These are phyloP conservation scores for Endotrypanum monterogeii DNA, from an alignment of 208 protist species.

Conservation along the genomic window DNA sequence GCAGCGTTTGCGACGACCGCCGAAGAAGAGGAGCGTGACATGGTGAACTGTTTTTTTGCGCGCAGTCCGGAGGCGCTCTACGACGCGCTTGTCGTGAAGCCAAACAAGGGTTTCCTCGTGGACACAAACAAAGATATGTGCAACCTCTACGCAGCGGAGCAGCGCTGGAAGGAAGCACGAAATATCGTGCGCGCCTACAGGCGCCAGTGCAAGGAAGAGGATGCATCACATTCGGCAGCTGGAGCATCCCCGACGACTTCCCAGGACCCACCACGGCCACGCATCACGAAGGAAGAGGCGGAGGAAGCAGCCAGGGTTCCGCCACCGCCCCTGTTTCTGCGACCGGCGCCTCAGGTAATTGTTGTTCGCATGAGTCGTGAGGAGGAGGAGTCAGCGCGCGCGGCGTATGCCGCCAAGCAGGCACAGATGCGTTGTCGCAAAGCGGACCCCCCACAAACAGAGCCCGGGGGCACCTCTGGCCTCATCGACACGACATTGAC, in stretches of 20 bases:
- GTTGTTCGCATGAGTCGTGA: conserved; percentile 35
- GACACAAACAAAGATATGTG: conserved; percentile 70
- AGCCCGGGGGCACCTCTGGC: background rate
- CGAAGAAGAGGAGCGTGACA: conserved; percentile 25
- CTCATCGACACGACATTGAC: background rate
- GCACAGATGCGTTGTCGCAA: background rate
- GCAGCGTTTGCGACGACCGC: conserved; percentile 12
- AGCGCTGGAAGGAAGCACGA: conserved; percentile 38
- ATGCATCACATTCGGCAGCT: background rate
- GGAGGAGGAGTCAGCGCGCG: conserved; percentile 38
- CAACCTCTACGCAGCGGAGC: conserved; percentile 44
- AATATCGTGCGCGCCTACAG: conserved; percentile 35
- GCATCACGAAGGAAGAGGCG: conserved; percentile 25
- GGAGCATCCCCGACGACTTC: background rate
- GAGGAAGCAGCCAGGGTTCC: conserved; percentile 30
- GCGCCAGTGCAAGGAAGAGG: conserved; percentile 23
- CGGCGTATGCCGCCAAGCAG: conserved; percentile 25
- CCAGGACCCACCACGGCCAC: background rate
- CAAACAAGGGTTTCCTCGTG: conserved; percentile 36
- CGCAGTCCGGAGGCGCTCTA: conserved; percentile 38
- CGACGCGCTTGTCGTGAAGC: conserved; percentile 33
- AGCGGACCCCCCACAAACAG: background rate
- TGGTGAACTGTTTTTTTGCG: conserved; percentile 30
- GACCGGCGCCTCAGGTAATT: conserved; percentile 33
- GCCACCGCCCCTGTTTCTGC: conserved; percentile 34